Percentiles rank a stretch among this genome's conserved stretches.
phyloP scores from a whole-genome alignment of 169 alveolate genomes.

The Pseudocohnilembus persalinus region DNA sequence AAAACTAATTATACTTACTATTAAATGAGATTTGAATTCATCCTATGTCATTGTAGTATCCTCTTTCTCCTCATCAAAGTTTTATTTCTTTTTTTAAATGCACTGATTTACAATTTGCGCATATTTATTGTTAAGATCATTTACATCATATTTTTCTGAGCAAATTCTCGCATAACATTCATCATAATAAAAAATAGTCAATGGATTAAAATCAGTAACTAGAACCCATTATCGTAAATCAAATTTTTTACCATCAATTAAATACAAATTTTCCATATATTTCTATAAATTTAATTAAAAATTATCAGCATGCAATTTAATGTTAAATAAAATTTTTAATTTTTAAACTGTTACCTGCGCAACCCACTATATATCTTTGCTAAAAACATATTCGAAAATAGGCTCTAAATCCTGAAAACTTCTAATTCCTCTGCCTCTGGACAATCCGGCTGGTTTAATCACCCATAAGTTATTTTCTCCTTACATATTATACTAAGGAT shows the following conservation, averaged over 20 bases:
- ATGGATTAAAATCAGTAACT: slow-evolving; percentile 64
- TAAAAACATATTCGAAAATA: slow-evolving; percentile 26
- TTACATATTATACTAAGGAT: slow-evolving; percentile 25
- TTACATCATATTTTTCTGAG: slow-evolving; percentile 48
- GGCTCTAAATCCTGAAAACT: slow-evolving; percentile 28
- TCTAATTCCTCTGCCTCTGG: slow-evolving; percentile 55
- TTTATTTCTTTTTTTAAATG: slow-evolving; percentile 6
- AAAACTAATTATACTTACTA: background rate
- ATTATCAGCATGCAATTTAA: slow-evolving; percentile 7
- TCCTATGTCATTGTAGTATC: slow-evolving; percentile 20
- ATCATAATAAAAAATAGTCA: slow-evolving; percentile 59
- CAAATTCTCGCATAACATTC: slow-evolving; percentile 64
- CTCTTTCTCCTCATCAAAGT: slow-evolving; percentile 13
- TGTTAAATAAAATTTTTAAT: background rate
- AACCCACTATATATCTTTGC: slow-evolving; percentile 30
- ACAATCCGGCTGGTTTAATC: slow-evolving; percentile 45
- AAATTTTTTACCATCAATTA: slow-evolving; percentile 56
- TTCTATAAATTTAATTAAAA: background rate
- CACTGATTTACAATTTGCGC: slow-evolving; percentile 67
- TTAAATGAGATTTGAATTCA: slow-evolving; percentile 5
- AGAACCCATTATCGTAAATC: slow-evolving; percentile 64
- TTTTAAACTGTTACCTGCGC: slow-evolving; percentile 1
- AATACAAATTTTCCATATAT: slow-evolving; percentile 45
- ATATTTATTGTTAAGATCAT: slow-evolving; percentile 54
- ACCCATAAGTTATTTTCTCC: slow-evolving; percentile 42